phyloP scores from a whole-genome alignment of 208 protist species.

The Leishmania martiniquensis region DNA sequence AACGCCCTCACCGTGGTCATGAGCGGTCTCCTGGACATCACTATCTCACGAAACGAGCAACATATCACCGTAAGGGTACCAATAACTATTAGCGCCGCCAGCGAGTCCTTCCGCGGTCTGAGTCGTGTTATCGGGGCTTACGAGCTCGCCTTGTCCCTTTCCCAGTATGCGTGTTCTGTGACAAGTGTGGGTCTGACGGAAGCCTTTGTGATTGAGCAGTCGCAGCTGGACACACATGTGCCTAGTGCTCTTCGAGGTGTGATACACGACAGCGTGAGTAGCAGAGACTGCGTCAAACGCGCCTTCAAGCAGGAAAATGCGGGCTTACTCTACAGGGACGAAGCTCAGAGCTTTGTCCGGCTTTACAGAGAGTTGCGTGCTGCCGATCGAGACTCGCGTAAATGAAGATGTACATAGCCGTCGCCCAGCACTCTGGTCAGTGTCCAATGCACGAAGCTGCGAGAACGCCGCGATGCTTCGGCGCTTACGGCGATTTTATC shows the following conservation, averaged over 20 bases:
- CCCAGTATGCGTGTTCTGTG: slow-evolving; percentile 73
- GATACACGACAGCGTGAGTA: slow-evolving; percentile 45
- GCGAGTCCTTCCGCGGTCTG: slow-evolving; percentile 22
- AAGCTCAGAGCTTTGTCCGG: slow-evolving; percentile 52
- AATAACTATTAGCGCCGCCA: slow-evolving; percentile 3
- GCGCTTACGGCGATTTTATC: too few relatives aligned
- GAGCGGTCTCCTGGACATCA: slow-evolving; percentile 68
- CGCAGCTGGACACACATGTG: slow-evolving; percentile 53
- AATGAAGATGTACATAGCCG: slow-evolving; percentile 16
- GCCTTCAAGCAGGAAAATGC: slow-evolving; percentile 59
- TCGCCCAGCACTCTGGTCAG: background rate
- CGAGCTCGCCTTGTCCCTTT: slow-evolving; percentile 61
- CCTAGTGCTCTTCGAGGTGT: slow-evolving; percentile 50
- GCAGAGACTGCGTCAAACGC: slow-evolving; percentile 50
- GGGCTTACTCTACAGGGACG: slow-evolving; percentile 39
- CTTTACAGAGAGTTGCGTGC: slow-evolving; percentile 41
- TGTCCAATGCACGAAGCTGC: background rate
- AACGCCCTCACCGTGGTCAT: slow-evolving; percentile 67
- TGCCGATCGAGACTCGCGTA: slow-evolving; percentile 23
- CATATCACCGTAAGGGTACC: slow-evolving; percentile 34
- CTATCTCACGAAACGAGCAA: slow-evolving; percentile 53
- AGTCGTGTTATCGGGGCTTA: slow-evolving; percentile 78
- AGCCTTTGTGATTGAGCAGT: slow-evolving; percentile 63
- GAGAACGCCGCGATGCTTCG: background rate
- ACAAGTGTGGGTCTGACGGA: slow-evolving; percentile 81